phyloP scores from a whole-genome alignment of 805 yeast genomes.

The Saccharomycopsis synnaedendra region DNA sequence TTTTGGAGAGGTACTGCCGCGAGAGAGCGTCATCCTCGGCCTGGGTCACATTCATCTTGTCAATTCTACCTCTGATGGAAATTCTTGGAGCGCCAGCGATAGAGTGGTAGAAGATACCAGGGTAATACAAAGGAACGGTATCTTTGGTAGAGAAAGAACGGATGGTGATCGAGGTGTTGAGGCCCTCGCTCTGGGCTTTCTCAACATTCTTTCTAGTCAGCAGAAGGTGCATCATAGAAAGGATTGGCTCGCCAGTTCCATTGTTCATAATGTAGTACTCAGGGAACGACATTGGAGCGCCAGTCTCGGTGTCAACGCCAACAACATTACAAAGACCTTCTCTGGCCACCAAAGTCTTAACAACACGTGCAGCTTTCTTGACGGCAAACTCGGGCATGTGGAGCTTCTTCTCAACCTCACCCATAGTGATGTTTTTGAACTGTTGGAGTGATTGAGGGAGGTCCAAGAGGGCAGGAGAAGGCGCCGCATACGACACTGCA shows the following conservation, averaged over 20 bases:
- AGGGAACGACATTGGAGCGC: constrained; percentile 1
- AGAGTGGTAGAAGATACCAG: constrained; percentile 1
- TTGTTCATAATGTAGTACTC: constrained; percentile 1
- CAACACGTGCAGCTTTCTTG: constrained; percentile 5
- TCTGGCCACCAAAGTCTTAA: constrained; percentile 1
- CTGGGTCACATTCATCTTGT: background rate
- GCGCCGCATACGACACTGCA: background rate
- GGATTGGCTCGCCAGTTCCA: constrained; percentile 1
- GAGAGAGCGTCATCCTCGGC: no score
- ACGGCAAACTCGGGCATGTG: background rate
- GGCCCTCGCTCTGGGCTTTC: background rate
- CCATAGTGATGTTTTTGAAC: background rate
- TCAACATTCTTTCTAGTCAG: constrained; percentile 2
- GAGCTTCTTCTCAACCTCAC: background rate
- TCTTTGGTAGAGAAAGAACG: background rate
- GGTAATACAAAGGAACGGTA: constrained; percentile 1
- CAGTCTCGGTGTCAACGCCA: constrained; percentile 1
- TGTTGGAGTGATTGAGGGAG: background rate
- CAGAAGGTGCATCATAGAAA: background rate
- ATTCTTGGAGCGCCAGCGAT: constrained; percentile 7
- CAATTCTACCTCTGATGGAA: constrained; percentile 1
- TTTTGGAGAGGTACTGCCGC: no score
- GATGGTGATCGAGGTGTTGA: constrained; percentile 1
- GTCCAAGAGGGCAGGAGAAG: background rate
- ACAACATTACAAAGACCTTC: constrained; percentile 2